Percentiles rank a stretch among this genome's conserved stretches.
phyloP scores from a whole-genome alignment of 176 grass and related monocot genomes.

The Rhipidocladum racemiflorum region DNA sequence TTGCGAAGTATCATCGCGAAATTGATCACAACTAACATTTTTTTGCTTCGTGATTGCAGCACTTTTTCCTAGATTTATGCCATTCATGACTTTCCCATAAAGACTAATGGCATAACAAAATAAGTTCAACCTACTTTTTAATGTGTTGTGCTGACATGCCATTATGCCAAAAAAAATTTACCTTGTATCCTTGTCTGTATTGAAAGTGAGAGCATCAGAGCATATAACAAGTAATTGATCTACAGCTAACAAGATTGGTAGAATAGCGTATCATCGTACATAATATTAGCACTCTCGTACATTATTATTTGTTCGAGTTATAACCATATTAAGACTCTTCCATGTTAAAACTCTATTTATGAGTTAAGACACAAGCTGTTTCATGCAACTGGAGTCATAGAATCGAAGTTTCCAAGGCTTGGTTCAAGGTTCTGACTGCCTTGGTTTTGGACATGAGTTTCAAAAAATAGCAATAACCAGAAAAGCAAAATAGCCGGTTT shows the following conservation, averaged over 20 bases:
- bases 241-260: neutral
- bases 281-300: neutral
- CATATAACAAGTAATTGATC: neutral
- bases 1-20: neutral
- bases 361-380: neutral
- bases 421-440: neutral
- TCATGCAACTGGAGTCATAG: neutral
- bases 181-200: neutral
- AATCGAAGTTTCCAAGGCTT: neutral
- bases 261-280: neutral
- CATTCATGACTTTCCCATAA: neutral
- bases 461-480: neutral
- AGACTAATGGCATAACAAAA: neutral
- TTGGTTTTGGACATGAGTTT: neutral
- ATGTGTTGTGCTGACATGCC: neutral
- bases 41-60: neutral
- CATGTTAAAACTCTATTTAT: neutral
- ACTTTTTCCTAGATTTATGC: neutral
- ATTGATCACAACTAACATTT: neutral
- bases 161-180: neutral
- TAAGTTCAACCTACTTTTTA: neutral
- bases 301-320: neutral
- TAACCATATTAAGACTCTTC: neutral
- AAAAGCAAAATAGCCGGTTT: neutral
- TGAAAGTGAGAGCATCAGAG: neutral